phyloP scores from a whole-genome alignment of 2,329 filamentous ascomycete genomes.

The Juglanconis sp. region DNA sequence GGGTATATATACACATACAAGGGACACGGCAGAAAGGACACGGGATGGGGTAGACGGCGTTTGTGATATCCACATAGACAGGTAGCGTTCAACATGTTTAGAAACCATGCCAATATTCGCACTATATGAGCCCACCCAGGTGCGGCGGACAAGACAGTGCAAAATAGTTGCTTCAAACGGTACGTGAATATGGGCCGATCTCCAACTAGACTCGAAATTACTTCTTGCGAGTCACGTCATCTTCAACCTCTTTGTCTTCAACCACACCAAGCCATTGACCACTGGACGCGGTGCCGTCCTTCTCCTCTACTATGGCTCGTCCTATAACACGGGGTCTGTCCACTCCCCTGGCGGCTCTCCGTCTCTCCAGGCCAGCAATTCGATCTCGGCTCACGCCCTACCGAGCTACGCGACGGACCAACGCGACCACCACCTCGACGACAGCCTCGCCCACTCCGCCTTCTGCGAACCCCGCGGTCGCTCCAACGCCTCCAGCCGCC shows the following conservation, averaged over 20 bases:
- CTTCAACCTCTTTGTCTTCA: constrained; percentile 5
- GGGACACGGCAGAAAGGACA: background rate
- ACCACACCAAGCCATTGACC: constrained; percentile 29
- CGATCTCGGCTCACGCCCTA: constrained; percentile 6
- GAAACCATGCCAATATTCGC: background rate
- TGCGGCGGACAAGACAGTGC: too few species aligned
- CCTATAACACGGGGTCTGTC: constrained; percentile 26
- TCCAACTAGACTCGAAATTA: background rate
- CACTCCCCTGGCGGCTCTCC: constrained; percentile 22
- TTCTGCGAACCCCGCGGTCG: background rate
- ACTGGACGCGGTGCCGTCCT: constrained; percentile 27
- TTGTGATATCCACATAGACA: background rate
- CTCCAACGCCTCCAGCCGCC: constrained; percentile 17
- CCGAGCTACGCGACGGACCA: constrained; percentile 20
- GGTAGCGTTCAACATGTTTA: background rate
- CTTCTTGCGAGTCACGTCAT: background rate
- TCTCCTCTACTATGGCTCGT: constrained; percentile 28
- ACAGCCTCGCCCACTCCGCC: background rate
- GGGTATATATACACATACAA: background rate
- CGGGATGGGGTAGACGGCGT: constrained; percentile 7
- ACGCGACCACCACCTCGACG: constrained; percentile 21
- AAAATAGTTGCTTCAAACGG: too few species aligned
- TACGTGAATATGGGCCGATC: too few species aligned
- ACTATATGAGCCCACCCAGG: background rate
- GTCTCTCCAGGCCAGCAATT: constrained; percentile 16